These are phyloP conservation scores for Mrakia blollopis DNA, from an alignment of 768 basidiomycete genomes.

Conservation along the genomic window DNA sequence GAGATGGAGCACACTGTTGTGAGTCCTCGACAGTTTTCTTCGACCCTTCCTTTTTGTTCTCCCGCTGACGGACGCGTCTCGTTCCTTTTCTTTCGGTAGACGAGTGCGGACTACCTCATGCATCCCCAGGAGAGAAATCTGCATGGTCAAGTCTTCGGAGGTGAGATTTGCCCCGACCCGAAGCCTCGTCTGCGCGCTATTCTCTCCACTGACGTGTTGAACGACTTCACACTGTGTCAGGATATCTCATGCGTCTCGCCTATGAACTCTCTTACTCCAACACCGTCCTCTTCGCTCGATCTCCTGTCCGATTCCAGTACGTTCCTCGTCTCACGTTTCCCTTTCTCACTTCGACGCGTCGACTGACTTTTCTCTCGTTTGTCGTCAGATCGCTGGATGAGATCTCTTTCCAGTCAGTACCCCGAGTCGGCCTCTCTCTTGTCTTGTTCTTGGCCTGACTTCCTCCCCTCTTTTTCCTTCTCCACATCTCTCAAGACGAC, in stretches of 20 bases:
- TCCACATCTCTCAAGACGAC: constrained; percentile 44
- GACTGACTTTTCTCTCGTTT: constrained; percentile 60
- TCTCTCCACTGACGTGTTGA: background rate
- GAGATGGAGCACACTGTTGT: constrained; percentile 71
- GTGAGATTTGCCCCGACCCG: constrained; percentile 38
- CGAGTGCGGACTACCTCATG: constrained; percentile 12
- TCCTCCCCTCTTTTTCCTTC: background rate
- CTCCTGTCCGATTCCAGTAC: constrained; percentile 16
- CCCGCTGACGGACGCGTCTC: background rate
- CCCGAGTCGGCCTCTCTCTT: too few relatives aligned
- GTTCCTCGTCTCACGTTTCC: constrained; percentile 21
- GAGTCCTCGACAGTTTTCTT: constrained; percentile 53
- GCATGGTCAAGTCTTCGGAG: constrained; percentile 79
- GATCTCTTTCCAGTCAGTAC: constrained; percentile 58
- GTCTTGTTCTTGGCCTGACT: background rate
- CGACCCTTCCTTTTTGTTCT: background rate
- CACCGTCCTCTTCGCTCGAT: constrained; percentile 2
- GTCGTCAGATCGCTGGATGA: constrained; percentile 58
- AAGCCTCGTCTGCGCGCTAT: background rate
- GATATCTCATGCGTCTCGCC: constrained; percentile 60
- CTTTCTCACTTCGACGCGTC: constrained; percentile 38
- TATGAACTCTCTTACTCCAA: constrained; percentile 54
- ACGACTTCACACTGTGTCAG: background rate
- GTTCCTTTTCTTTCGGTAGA: background rate
- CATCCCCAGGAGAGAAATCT: constrained; percentile 49